Percentiles rank a stretch among this genome's conserved stretches.
Evolutionary conservation across 1,284 basidiomycete species (phyloP).

Genomic region (Sanguinoderma infundibulare): DNA sequence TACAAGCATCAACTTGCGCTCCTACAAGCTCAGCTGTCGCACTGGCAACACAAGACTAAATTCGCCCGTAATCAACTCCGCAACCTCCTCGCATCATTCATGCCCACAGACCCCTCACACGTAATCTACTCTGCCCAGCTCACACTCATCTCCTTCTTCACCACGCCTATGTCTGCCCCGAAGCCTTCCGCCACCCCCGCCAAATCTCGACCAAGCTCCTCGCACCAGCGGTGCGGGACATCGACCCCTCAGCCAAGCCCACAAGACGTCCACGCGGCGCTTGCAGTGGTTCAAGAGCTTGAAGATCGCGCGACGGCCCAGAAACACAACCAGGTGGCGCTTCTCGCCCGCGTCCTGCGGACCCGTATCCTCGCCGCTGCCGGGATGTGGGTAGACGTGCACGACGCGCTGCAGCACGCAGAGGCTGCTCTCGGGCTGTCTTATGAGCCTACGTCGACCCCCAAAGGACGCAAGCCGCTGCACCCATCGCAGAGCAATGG

Average conservation of each 20-base stretch:
- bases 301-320: conserved; percentile 43
- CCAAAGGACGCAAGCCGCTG: conserved; percentile 25
- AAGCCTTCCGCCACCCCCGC: conserved; percentile 11
- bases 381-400: conserved; percentile 55
- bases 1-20: conserved; percentile 62
- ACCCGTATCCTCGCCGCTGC: conserved; percentile 55
- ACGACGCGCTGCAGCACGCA: conserved; percentile 44
- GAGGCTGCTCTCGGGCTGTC: conserved; percentile 51
- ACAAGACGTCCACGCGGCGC: conserved; percentile 44
- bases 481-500: conserved; percentile 12
- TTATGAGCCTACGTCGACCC: conserved; percentile 35
- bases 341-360: conserved; percentile 54
- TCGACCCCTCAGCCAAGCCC: conserved; percentile 19
- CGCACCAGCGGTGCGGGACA: conserved; percentile 11
- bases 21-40: conserved; percentile 61
- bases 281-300: conserved; percentile 48
- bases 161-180: conserved; percentile 33
- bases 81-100: conserved; percentile 54
- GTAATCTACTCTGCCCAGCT: conserved; percentile 59
- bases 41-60: conserved; percentile 58
- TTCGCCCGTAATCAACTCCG: conserved; percentile 59
- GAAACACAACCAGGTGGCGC: conserved; percentile 47
- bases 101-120: conserved; percentile 52
- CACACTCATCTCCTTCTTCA: conserved; percentile 50
- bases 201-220: conserved; percentile 2